These are phyloP conservation scores for Daldinia grandis DNA, from an alignment of 495 filamentous ascomycete species.

Conservation along the genomic window DNA sequence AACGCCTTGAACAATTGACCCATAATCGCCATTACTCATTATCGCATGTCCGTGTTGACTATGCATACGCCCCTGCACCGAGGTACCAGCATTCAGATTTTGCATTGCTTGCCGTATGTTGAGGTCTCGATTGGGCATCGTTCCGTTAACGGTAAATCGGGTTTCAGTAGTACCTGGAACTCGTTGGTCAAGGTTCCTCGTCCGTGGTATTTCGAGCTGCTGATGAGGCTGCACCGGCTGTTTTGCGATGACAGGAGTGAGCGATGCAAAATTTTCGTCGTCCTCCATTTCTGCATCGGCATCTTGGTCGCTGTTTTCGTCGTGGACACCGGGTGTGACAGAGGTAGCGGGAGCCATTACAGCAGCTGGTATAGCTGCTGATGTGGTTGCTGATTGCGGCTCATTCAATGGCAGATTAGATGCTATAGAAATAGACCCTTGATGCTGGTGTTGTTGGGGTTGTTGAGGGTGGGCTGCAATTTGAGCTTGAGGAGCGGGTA, in stretches of 20 bases:
- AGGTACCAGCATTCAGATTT: constrained; percentile 37
- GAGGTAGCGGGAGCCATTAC: constrained; percentile 14
- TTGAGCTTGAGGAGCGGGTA: constrained; percentile 10
- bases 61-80: constrained; percentile 38
- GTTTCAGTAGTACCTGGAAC: constrained; percentile 26
- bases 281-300: constrained; percentile 54
- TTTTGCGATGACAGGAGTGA: constrained; percentile 36
- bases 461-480: constrained; percentile 21
- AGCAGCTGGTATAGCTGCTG: constrained; percentile 19
- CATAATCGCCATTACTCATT: constrained; percentile 45
- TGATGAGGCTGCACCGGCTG: constrained; percentile 32
- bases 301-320: constrained; percentile 53
- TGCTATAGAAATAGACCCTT: constrained; percentile 28
- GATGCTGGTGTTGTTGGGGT: constrained; percentile 14
- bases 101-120: constrained; percentile 44
- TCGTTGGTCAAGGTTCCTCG: constrained; percentile 29
- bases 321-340: constrained; percentile 35
- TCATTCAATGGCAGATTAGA: constrained; percentile 17
- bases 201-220: constrained; percentile 44
- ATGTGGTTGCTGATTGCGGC: constrained; percentile 16
- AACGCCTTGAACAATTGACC: constrained; percentile 47
- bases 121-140: constrained; percentile 32
- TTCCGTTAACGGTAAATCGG: constrained; percentile 37
- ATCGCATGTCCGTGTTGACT: constrained; percentile 40
- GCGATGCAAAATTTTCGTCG: constrained; percentile 45